These are phyloP conservation scores for Phytopythium montanum DNA, from an alignment of 352 stramenopile species.

Conservation along the genomic window DNA sequence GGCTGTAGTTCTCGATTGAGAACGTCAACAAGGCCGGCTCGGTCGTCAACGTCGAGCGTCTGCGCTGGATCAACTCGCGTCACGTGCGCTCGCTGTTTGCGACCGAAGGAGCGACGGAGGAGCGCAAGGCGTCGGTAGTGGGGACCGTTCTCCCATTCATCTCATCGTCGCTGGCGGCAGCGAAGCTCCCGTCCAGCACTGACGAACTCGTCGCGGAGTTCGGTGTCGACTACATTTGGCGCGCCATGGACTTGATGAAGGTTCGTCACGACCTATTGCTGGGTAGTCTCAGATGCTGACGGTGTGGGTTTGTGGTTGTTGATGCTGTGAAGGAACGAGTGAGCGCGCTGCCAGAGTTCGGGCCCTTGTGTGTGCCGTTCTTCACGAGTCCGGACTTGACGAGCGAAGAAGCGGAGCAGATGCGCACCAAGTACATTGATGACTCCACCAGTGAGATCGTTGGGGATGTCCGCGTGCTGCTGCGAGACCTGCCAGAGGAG, in stretches of 20 bases:
- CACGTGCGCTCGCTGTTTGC: conserved; percentile 81
- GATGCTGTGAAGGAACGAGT: conserved; percentile 55
- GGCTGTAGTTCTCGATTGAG: conserved; percentile 69
- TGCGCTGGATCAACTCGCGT: conserved; percentile 89
- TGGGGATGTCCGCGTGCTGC: conserved; percentile 31
- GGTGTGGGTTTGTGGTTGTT: not conserved
- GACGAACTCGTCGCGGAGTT: conserved; percentile 48
- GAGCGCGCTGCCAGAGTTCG: conserved; percentile 75
- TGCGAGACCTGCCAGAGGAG: conserved; percentile 51
- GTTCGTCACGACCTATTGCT: conserved; percentile 11
- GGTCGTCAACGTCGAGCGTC: conserved; percentile 82
- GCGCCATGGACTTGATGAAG: conserved; percentile 82
- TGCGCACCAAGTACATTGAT: conserved; percentile 77
- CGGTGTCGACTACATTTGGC: conserved; percentile 68
- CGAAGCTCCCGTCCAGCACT: conserved; percentile 18
- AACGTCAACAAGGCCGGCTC: conserved; percentile 88
- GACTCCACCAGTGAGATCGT: conserved; percentile 59
- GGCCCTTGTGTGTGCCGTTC: conserved; percentile 70
- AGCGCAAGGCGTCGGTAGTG: conserved; percentile 46
- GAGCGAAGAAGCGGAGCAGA: conserved; percentile 41
- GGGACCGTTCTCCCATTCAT: conserved; percentile 70
- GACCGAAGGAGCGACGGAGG: conserved; percentile 29
- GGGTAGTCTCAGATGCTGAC: not conserved
- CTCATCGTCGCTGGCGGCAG: conserved; percentile 30
- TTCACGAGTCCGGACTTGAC: conserved; percentile 56